Conservation (phyloP, 495 filamentous ascomycete species). For the Massariosphaeria phaeospora region DNA sequence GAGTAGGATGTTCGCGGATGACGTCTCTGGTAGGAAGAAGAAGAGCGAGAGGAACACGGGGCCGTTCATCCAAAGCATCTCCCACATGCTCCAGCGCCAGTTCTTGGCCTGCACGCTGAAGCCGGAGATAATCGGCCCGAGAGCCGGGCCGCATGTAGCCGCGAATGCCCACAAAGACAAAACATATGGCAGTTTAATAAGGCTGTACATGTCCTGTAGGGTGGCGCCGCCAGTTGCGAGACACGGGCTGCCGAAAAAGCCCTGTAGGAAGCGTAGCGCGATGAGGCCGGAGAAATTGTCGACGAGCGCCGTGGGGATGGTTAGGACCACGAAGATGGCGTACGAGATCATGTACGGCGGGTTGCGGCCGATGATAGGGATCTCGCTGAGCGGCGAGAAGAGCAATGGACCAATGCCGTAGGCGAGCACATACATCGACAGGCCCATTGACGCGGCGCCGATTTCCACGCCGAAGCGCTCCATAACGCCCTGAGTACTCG, state of each 20-base stretch:
- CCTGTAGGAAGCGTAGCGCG: constrained; percentile 50
- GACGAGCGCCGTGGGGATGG: constrained; percentile 47
- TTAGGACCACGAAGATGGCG: constrained; percentile 48
- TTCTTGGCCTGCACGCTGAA: constrained; percentile 55
- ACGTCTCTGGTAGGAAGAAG: constrained; percentile 55
- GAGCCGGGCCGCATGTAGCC: constrained; percentile 47
- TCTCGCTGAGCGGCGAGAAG: constrained; percentile 46
- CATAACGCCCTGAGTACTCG: constrained; percentile 40
- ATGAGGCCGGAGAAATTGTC: constrained; percentile 48
- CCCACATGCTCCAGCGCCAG: constrained; percentile 44
- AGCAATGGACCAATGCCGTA: constrained; percentile 49
- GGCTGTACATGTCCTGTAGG: constrained; percentile 47
- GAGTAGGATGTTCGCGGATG: constrained; percentile 50
- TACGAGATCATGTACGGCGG: constrained; percentile 46
- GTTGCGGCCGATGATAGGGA: constrained; percentile 46
- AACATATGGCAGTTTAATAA: constrained; percentile 52
- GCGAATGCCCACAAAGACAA: constrained; percentile 51
- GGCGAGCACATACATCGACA: constrained; percentile 53
- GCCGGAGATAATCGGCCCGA: constrained; percentile 60
- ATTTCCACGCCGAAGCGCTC: constrained; percentile 43
- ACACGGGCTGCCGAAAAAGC: constrained; percentile 53
- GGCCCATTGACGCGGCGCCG: constrained; percentile 44
- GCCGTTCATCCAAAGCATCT: constrained; percentile 48
- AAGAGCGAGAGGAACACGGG: constrained; percentile 49
- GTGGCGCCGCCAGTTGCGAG: constrained; percentile 54